A percentile compares a stretch with the other conserved stretches of the same genome.
These are phyloP conservation scores for Apostasia ramifera DNA, from an alignment of 106 monocot species.

Conservation along the genomic window DNA sequence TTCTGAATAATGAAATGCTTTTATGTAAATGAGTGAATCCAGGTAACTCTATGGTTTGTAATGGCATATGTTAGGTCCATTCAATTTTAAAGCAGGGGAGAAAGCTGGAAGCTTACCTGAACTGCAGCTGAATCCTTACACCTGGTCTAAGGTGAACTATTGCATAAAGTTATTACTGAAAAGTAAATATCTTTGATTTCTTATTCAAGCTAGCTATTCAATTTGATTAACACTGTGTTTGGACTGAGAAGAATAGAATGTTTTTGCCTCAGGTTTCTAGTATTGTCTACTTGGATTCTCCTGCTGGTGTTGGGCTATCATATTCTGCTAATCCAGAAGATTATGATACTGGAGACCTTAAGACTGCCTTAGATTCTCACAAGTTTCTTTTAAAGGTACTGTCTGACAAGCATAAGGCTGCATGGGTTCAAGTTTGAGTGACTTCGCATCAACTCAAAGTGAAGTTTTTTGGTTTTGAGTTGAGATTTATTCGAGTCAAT, in stretches of 20 bases:
- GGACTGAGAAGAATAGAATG: neutral
- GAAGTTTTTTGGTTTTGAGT: too few species aligned
- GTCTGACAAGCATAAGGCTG: neutral
- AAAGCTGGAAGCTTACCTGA: slow-evolving; percentile 34
- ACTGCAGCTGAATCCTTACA: slow-evolving; percentile 81
- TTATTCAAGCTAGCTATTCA: neutral
- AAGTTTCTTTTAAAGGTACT: slow-evolving; percentile 81
- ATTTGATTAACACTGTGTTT: neutral
- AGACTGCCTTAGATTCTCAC: slow-evolving; percentile 82
- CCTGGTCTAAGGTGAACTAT: slow-evolving; percentile 76
- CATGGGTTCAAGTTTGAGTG: too few species aligned
- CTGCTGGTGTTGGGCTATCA: slow-evolving; percentile 89
- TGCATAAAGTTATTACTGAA: neutral
- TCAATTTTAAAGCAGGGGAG: slow-evolving; percentile 60
- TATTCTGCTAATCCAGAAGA: slow-evolving; percentile 53
- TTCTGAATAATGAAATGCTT: too few species aligned
- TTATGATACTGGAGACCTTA: slow-evolving; percentile 80
- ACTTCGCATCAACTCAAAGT: too few species aligned
- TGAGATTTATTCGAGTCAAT: too few species aligned
- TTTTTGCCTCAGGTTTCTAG: slow-evolving; percentile 53
- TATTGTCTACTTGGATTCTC: slow-evolving; percentile 91
- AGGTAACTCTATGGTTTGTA: too few species aligned
- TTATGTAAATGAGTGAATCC: too few species aligned
- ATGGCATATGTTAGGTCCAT: slow-evolving; percentile 47
- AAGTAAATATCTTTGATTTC: neutral